phyloP scores from a whole-genome alignment of 2,329 filamentous ascomycete genomes.

The Aureobasidium subglaciale region DNA sequence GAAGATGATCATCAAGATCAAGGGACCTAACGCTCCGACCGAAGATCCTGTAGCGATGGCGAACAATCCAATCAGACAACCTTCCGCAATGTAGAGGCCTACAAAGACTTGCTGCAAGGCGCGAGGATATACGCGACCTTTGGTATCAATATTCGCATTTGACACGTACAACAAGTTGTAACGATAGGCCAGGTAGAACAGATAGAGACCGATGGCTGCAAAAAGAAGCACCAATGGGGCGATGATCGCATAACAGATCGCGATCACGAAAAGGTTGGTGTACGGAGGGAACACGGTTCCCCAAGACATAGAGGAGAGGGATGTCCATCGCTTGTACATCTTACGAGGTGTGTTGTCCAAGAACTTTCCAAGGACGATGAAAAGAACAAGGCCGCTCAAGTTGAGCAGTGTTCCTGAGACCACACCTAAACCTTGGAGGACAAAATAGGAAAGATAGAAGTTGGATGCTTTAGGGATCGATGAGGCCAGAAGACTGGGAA shows the following conservation, averaged over 20 bases:
- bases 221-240: conserved; percentile 80
- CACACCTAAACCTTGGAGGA: conserved; percentile 80
- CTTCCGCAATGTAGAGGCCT: conserved; percentile 73
- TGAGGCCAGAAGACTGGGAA: conserved; percentile 26
- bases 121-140: conserved; percentile 80
- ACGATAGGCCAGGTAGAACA: conserved; percentile 82
- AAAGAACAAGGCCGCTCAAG: conserved; percentile 64
- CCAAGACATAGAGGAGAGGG: conserved; percentile 68
- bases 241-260: conserved; percentile 79
- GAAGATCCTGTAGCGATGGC: conserved; percentile 54
- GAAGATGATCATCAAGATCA: conserved; percentile 70
- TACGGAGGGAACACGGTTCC: conserved; percentile 76
- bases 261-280: conserved; percentile 73
- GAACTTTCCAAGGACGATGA: conserved; percentile 65
- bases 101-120: conserved; percentile 79
- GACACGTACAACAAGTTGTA: conserved; percentile 89
- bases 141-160: conserved; percentile 75
- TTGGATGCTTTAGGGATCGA: conserved; percentile 73
- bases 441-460: conserved; percentile 92
- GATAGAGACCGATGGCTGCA: conserved; percentile 65
- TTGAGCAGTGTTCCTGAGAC: conserved; percentile 70
- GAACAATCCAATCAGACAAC: conserved; percentile 81
- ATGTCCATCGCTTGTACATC: conserved; percentile 72
- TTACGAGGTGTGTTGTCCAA: conserved; percentile 72
- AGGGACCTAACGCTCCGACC: conserved; percentile 48